phyloP scores from a whole-genome alignment of 495 filamentous ascomycete species.

The Delitschia confertaspora region DNA sequence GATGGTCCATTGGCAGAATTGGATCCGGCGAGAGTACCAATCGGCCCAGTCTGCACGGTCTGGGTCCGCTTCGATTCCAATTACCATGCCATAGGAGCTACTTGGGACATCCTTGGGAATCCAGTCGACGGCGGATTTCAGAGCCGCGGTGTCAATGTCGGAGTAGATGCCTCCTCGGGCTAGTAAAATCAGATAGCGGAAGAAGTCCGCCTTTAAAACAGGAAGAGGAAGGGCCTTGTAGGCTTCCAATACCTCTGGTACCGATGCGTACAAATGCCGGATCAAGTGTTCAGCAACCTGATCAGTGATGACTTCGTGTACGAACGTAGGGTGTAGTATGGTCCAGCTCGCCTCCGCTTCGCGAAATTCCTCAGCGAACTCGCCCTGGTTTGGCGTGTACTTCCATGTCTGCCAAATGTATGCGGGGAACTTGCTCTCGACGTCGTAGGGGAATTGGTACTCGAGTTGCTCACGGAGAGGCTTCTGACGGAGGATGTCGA shows the following conservation, averaged over 20 bases:
- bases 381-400: slow-evolving; percentile 67
- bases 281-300: slow-evolving; percentile 71
- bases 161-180: slow-evolving; percentile 93
- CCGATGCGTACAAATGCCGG: slow-evolving; percentile 72
- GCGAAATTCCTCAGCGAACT: slow-evolving; percentile 67
- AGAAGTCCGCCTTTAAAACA: slow-evolving; percentile 95
- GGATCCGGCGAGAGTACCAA: slow-evolving; percentile 92
- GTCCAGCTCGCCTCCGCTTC: slow-evolving; percentile 86
- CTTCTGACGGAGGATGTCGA: slow-evolving; percentile 31
- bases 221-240: slow-evolving; percentile 76
- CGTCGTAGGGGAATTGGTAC: slow-evolving; percentile 89
- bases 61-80: slow-evolving; percentile 94
- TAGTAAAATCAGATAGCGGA: slow-evolving; percentile 89
- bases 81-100: slow-evolving; percentile 68
- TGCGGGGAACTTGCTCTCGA: slow-evolving; percentile 79
- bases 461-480: slow-evolving; percentile 74
- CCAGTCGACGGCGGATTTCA: slow-evolving; percentile 80
- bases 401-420: slow-evolving; percentile 99
- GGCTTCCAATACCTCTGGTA: slow-evolving; percentile 89
- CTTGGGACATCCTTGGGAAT: slow-evolving; percentile 69
- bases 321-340: slow-evolving; percentile 77
- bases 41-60: slow-evolving; percentile 85
- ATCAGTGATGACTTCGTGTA: slow-evolving; percentile 96
- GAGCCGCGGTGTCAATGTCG: slow-evolving; percentile 86
- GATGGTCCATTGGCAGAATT: slow-evolving; percentile 99